Conservation (phyloP, 1,139 yeast species). For the Suhomyces bribrorum region DNA sequence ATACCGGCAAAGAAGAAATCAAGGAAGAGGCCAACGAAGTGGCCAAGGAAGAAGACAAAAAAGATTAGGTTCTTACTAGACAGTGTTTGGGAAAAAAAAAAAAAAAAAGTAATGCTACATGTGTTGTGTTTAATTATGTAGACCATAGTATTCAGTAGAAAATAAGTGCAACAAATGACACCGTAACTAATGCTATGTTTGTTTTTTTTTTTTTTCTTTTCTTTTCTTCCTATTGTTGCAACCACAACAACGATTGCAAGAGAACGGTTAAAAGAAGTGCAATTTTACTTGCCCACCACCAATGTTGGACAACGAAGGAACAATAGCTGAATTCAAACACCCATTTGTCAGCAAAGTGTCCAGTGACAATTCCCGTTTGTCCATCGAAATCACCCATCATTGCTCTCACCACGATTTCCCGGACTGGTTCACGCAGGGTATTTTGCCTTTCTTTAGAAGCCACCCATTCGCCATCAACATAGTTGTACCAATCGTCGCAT, state of each 20-base stretch:
- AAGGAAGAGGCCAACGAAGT: slow-evolving; percentile 9
- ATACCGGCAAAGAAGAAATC: slow-evolving; percentile 3
- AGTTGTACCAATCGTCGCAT: slow-evolving; percentile 68
- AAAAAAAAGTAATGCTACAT: not conserved
- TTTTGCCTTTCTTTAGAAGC: slow-evolving; percentile 47
- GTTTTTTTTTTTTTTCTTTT: too few relatives aligned
- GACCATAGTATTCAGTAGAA: not conserved
- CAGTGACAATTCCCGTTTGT: slow-evolving; percentile 81
- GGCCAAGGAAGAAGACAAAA: not conserved
- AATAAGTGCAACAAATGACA: not conserved
- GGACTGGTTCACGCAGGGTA: slow-evolving; percentile 41
- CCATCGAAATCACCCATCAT: slow-evolving; percentile 98
- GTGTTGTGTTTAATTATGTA: not conserved
- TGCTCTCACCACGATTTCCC: slow-evolving; percentile 84
- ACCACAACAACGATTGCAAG: slow-evolving; percentile 31
- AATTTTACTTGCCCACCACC: slow-evolving; percentile 91
- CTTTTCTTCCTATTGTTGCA: slow-evolving; percentile 8
- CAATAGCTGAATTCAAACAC: slow-evolving; percentile 72
- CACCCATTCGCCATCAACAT: slow-evolving; percentile 51
- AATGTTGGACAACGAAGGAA: slow-evolving; percentile 83
- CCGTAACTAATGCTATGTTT: not conserved
- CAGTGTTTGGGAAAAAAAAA: too few relatives aligned
- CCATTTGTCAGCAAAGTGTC: slow-evolving; percentile 59
- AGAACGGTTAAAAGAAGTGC: slow-evolving; percentile 48
- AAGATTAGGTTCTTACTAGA: too few relatives aligned